A percentile compares a stretch with the other conserved stretches of the same genome.
phyloP scores from a whole-genome alignment of 2,329 filamentous ascomycete species.

The Cadophora gregata region DNA sequence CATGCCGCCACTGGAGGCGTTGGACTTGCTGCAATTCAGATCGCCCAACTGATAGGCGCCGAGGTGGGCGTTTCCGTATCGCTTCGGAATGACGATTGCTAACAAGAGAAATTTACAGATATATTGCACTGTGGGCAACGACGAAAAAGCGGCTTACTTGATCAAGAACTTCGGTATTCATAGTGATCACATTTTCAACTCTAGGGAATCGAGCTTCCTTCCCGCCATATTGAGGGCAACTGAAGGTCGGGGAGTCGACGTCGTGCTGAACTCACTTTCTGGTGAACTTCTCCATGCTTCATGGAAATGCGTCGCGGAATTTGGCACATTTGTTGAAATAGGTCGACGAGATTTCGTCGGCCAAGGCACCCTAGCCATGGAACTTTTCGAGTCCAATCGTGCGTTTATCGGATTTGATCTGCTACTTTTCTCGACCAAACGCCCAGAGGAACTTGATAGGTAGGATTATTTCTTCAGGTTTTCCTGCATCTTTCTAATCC shows the following conservation, averaged over 20 bases:
- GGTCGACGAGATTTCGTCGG: neutral
- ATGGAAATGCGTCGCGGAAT: neutral
- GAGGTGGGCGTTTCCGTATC: conserved; percentile 38
- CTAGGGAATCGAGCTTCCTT: neutral
- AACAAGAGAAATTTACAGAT: neutral
- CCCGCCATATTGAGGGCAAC: neutral
- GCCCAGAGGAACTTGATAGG: too few relatives aligned
- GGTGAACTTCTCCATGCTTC: neutral
- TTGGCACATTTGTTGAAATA: neutral
- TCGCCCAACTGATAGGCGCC: conserved; percentile 41
- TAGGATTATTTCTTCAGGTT: too few relatives aligned
- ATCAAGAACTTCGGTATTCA: neutral
- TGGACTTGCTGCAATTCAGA: conserved; percentile 44
- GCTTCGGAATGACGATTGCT: too few relatives aligned
- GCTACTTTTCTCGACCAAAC: too few relatives aligned
- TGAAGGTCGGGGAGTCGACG: neutral
- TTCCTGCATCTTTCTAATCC: neutral
- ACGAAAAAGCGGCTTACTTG: neutral
- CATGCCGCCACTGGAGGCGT: conserved; percentile 44
- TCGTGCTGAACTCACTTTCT: neutral
- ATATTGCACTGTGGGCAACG: neutral
- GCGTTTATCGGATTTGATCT: neutral
- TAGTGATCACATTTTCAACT: neutral
- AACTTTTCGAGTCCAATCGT: neutral
- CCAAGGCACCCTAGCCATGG: neutral